Base-by-base conservation (phyloP, 2,329 filamentous ascomycete genomes). In the Trichoderma lentiforme region DNA sequence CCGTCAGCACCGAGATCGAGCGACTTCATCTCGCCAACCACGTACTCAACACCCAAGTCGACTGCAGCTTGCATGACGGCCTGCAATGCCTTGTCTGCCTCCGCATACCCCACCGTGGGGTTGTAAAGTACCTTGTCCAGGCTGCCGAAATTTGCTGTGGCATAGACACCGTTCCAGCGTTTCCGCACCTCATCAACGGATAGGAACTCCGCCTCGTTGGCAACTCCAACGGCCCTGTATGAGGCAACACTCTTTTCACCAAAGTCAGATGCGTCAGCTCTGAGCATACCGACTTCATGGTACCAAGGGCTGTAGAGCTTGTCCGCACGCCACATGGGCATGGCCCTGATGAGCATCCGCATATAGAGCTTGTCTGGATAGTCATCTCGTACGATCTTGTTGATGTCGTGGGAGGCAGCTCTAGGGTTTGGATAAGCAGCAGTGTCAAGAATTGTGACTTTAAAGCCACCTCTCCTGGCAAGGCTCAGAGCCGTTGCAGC, bases 81-180 rank as follows among this genome's bases (percentile, higher is more conserved):
- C 65, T 82, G 80, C 62, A 90, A 79, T 47, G 86, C 84, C 77
- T 89, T 86, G 71, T 87, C 87, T 14, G 88, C 88, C 65, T 87
- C 86, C 21, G 84, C 88, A 83, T 87, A 90, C 2, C 88, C 88
- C 77, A 87, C 88, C 36, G 83, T 86, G 73, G 85, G 86, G 80
- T 90, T 90, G 74, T 86, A 84, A 26, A 88, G 82, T 21, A 90
- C 83, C 74, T 85, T 85, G 73, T 86, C 86, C 60, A 89, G 83
- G 8, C 83, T 86, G 7, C 82, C 84, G 76, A 89, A 89, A 73
- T 90, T 83, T 36, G 88, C 85, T 58, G 88, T 85, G 30, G 86
- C 83, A 75, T 90, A 90, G 8, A 88, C 78, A 0, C 88, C 88
- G 57, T 86, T 86, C 78, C 87, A 89, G 71, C 88, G 78, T 75